These are phyloP conservation scores for Solanum sejunctum DNA, from an alignment of 257 asterid genomes.

Conservation along the genomic window DNA sequence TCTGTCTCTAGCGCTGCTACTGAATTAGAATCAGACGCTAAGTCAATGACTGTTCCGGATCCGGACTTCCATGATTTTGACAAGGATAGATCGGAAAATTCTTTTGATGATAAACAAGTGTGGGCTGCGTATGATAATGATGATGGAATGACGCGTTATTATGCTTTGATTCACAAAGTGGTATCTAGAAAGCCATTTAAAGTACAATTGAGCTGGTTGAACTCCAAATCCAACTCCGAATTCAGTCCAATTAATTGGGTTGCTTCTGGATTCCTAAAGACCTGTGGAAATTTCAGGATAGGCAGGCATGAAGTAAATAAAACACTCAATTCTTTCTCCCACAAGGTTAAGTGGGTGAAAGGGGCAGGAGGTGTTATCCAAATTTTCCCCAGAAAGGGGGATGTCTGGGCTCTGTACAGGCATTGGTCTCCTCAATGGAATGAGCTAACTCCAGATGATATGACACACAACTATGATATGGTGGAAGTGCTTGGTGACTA, in stretches of 20 bases:
- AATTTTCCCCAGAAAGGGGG: slow-evolving; percentile 51
- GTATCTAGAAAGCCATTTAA: slow-evolving; percentile 33
- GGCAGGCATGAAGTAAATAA: slow-evolving; percentile 24
- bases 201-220: slow-evolving; percentile 49
- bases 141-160: slow-evolving; percentile 73
- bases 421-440: slow-evolving; percentile 74
- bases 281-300: slow-evolving; percentile 43
- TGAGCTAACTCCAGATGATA: slow-evolving; percentile 32
- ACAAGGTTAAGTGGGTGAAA: slow-evolving; percentile 41
- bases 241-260: slow-evolving; percentile 33
- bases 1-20: slow-evolving; percentile 9
- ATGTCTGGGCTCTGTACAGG: slow-evolving; percentile 63
- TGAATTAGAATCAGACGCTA: slow-evolving; percentile 6
- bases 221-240: slow-evolving; percentile 29
- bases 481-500: slow-evolving; percentile 53
- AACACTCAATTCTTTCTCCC: slow-evolving; percentile 46
- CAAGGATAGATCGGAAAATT: slow-evolving; percentile 32
- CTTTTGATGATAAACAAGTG: slow-evolving; percentile 40
- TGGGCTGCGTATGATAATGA: slow-evolving; percentile 72
- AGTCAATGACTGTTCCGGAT: slow-evolving; percentile 48
- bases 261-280: slow-evolving; percentile 40
- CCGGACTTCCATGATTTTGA: slow-evolving; percentile 57
- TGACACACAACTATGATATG: slow-evolving; percentile 40
- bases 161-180: slow-evolving; percentile 38
- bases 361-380: slow-evolving; percentile 42